Evolutionary conservation across 139 green algal species (phyloP).

Genomic region (Mesotaenium endlicherianum): DNA sequence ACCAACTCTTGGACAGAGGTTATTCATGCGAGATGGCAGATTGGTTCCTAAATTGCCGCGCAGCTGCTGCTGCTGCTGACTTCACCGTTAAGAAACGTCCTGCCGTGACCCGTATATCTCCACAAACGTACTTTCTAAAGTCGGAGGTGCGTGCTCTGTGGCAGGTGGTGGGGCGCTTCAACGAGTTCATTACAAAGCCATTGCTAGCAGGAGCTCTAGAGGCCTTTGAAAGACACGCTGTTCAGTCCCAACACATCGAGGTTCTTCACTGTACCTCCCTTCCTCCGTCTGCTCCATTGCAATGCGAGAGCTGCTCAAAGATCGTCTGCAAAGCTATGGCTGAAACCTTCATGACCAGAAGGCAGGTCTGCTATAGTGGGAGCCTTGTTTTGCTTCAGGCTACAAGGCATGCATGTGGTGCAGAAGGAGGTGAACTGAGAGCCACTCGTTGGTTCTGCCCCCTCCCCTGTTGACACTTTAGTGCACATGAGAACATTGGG

Average conservation of each 20-base stretch:
- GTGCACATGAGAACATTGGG: too few species aligned
- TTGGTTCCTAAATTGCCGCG: background rate
- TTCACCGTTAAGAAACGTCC: background rate
- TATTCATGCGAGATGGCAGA: too few species aligned
- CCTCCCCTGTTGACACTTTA: too few species aligned
- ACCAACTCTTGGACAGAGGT: background rate
- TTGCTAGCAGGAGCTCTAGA: slow-evolving; percentile 81
- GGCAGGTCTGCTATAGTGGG: background rate
- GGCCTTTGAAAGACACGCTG: slow-evolving; percentile 72
- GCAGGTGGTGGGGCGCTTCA: slow-evolving; percentile 87
- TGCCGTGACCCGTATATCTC: background rate
- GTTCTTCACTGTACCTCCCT: slow-evolving; percentile 53
- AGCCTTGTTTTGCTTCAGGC: background rate
- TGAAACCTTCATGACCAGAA: too few species aligned
- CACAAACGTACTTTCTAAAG: background rate
- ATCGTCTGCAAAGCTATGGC: background rate
- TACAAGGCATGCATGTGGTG: slow-evolving; percentile 1
- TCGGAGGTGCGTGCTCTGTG: background rate
- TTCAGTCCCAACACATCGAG: slow-evolving; percentile 64
- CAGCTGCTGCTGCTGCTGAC: background rate
- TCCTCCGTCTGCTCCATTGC: background rate
- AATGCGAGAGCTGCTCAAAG: background rate
- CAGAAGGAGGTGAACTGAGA: background rate
- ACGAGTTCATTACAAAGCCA: slow-evolving; percentile 89
- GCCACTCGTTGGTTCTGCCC: too few species aligned